Base-by-base conservation (phyloP, 257 asterid species). In the Nicotiana tabacum region DNA sequence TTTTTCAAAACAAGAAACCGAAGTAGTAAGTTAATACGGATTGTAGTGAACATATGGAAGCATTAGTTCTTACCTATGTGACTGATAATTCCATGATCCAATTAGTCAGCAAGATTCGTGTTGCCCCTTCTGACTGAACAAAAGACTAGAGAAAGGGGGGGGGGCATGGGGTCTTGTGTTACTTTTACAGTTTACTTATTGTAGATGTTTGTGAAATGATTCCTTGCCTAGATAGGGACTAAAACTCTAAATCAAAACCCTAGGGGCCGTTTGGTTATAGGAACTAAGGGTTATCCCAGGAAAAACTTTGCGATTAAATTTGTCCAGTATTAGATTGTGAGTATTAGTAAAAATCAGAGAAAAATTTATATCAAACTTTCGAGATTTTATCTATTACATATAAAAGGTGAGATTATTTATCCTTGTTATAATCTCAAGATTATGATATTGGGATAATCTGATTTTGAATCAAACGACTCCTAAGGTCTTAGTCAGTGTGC, bases 401-500 rank as follows among this genome's bases (percentile, higher is more conserved):
- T 39, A 6, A 8, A 39, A 39, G 46, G 46, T 39, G 9, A 39
- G 46, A 39, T 39, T 39, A 39, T 39, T 1, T 6, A 39, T 39
- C 46, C 9, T 39, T 33, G 35, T 33, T 33, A 4, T 33, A 33
- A 3, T 33, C 35, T 33, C 35, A 33, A 33, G 35, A 33, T 33
- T 33, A 33, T 33, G 35, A 4, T 3, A 2, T 3, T 33, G 35
- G 35, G 2, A 3, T 3, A 4, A 33, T 21, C 21, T 21, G 21
- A 33, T 33, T 33, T 33, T 4, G 0, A 33, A 33, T 33, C 3
- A 29, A 29, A 29, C 30, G 1, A 1, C 30, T 29, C 3, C 4
- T 33, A 3, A 33, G 35, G 2, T 37, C 43, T 6, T 78, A 83
- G 83, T 86, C 89, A 84, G 85, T 39, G 57, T 66, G 83, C 90